Evolutionary conservation across 2,329 filamentous ascomycete genomes (phyloP), one percentile per base, ranked within the genome.

Genomic region (Malbranchea zuffiana): DNA sequence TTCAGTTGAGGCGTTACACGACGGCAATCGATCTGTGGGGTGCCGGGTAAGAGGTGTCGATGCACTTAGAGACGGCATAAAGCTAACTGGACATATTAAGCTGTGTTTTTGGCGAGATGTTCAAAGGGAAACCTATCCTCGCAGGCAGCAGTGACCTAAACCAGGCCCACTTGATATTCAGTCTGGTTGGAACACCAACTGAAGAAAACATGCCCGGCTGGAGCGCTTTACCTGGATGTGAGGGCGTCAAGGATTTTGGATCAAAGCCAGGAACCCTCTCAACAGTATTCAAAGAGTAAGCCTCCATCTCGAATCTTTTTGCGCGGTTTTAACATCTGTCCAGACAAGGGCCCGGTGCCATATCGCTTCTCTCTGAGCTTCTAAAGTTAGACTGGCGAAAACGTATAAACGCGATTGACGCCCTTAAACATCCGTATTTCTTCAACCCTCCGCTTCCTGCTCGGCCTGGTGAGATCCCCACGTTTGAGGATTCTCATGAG

Each of bases 91-190:
- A 20, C 39, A 38, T 26, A 27, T 40, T 20, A 21, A 86, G 82
- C n/a, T 98, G 90, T 55, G 86, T 98, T 2, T 95, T 98, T 61
- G 90, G 86, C 35, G 90, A 98, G 57, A 98, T 98, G 88, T 80
- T 95, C 46, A 77, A 85, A 50, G 80, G 85, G 24, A 93, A 88
- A 57, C 90, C 90, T 0, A 96, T 98, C 36, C 70, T 98, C 28
- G 75, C 86, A 5, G 90, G 90, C 8, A 85, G 84, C 47, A 92
- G 82, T 50, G 90, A 98, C 53, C 63, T 75, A 5, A 80, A 95
- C 52, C 90, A 98, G 60, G 77, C 92, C 8, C 82, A 94, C 8
- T 77, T 94, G 31, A 96, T 98, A 41, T 98, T 93, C 62, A 83
- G 87, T 46, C 71, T 98, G 25, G 82, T 94, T 47, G 90, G 90